Base-by-base conservation (phyloP, 2,329 filamentous ascomycete genomes). In the Hawksworthiomyces lignivorus region DNA sequence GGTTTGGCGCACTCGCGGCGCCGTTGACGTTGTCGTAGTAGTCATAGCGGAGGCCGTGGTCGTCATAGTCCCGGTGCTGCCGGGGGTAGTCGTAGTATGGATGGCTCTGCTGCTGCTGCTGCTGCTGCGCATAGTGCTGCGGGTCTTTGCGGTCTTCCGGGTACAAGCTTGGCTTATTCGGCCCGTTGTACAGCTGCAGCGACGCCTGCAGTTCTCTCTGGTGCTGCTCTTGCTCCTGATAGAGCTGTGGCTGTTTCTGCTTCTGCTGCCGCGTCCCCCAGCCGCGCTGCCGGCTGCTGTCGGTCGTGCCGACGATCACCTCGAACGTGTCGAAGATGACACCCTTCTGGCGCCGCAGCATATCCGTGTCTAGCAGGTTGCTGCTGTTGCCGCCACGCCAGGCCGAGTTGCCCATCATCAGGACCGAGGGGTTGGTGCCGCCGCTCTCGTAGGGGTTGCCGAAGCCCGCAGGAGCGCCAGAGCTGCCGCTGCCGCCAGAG, bases 271-370 rank as follows among this genome's bases (percentile, higher is more conserved):
- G 24, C 27, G 2, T 39, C 21, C 39, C 46, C 34, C 45, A 57
- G 44, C 67, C 69, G 44, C 71, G 70, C 44, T 65, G 57, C 50
- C 74, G 62, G 46, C 74, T 75, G 52, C 80, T 90, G 59, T 98
- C 89, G 27, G 75, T 75, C 0, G 88, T 95, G 2, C 92, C 92
- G 17, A 97, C 80, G 2, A 94, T 70, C 12, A 95, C 76, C 58
- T 96, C 88, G 53, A 96, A 90, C 0, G 83, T 73, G 41, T 88
- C 85, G 1, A 82, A 83, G 18, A 96, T 82, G n/a, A 97, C 87
- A 8, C 87, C 87, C 57, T 95, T 96, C 57, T 94, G 87, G 30
- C 89, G 80, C 37, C 87, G 75, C 20, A 97, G 77, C 35, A 82
- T 78, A 50, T 92, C 83, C 0, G 92, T 98, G 52, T 96, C 88